phyloP scores from a whole-genome alignment of 495 filamentous ascomycete species.

The Talaromyces wortmannii region DNA sequence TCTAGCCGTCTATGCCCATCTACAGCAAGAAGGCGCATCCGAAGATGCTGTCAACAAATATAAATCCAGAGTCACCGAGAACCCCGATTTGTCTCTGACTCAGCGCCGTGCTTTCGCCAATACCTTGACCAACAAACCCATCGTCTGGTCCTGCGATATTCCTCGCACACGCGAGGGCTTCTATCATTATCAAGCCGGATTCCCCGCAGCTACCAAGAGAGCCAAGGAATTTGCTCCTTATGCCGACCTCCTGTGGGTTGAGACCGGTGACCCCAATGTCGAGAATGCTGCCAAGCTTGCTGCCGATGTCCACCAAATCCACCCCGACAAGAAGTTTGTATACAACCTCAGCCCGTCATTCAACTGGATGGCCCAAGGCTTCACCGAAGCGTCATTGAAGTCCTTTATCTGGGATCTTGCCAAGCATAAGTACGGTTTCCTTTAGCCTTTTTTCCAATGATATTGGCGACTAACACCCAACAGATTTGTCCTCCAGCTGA shows the following conservation, averaged over 20 bases:
- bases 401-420: slow-evolving; percentile 95
- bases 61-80: slow-evolving; percentile 43
- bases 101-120: slow-evolving; percentile 66
- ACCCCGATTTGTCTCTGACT: slow-evolving; percentile 69
- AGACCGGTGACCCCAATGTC: slow-evolving; percentile 85
- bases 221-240: slow-evolving; percentile 86
- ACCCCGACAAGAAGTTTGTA: slow-evolving; percentile 80
- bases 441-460: not conserved
- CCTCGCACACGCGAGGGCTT: slow-evolving; percentile 92
- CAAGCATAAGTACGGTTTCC: slow-evolving; percentile 58
- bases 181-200: slow-evolving; percentile 90
- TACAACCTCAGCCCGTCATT: slow-evolving; percentile 96
- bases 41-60: slow-evolving; percentile 61
- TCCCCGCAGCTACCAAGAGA: slow-evolving; percentile 85
- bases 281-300: slow-evolving; percentile 69
- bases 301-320: slow-evolving; percentile 54
- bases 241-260: slow-evolving; percentile 94
- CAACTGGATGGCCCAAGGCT: slow-evolving; percentile 97
- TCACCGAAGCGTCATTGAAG: slow-evolving; percentile 68
- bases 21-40: slow-evolving; percentile 53
- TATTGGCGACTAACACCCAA: not conserved
- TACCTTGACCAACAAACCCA: slow-evolving; percentile 53
- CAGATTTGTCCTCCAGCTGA: slow-evolving; percentile 84
- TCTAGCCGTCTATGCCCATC: slow-evolving; percentile 64
- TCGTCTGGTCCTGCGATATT: slow-evolving; percentile 84